Evolutionary conservation across 495 filamentous ascomycete genomes (phyloP).

Genomic region (Penicillium flavigenum): DNA sequence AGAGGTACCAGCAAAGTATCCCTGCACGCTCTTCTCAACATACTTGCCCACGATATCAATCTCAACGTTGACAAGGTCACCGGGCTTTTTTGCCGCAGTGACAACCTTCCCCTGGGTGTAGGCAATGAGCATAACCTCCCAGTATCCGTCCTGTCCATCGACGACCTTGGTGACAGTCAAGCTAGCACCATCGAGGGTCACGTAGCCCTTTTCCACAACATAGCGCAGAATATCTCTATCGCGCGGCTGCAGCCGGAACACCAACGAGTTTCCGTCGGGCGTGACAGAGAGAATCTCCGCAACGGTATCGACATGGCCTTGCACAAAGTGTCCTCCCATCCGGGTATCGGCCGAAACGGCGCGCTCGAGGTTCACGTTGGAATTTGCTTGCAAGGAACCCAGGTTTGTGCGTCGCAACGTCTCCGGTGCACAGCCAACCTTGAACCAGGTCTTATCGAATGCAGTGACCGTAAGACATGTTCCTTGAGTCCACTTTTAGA

Average conservation of each 20-base stretch:
- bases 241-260: slow-evolving; percentile 74
- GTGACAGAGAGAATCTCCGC: slow-evolving; percentile 66
- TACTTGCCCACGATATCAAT: slow-evolving; percentile 99
- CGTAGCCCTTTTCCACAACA: slow-evolving; percentile 94
- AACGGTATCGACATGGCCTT: slow-evolving; percentile 92
- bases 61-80: slow-evolving; percentile 92
- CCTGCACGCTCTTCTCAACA: slow-evolving; percentile 85
- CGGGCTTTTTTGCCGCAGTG: slow-evolving; percentile 73
- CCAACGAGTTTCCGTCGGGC: slow-evolving; percentile 84
- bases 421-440: slow-evolving; percentile 92
- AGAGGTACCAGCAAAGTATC: slow-evolving; percentile 52
- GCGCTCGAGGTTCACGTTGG: slow-evolving; percentile 85
- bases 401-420: slow-evolving; percentile 96
- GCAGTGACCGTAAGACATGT: slow-evolving; percentile 89
- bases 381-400: slow-evolving; percentile 57
- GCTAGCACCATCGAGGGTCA: slow-evolving; percentile 94
- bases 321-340: slow-evolving; percentile 72
- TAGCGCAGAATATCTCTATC: slow-evolving; percentile 69
- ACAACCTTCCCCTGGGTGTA: slow-evolving; percentile 96
- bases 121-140: slow-evolving; percentile 98
- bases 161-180: slow-evolving; percentile 83
- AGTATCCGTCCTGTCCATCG: slow-evolving; percentile 74
- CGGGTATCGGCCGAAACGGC: slow-evolving; percentile 85
- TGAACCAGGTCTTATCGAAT: slow-evolving; percentile 72
- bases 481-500: slow-evolving; percentile 39